A percentile compares a stretch with the other conserved stretches of the same genome.
These are phyloP conservation scores for Xanthoconium stramineum DNA, from an alignment of 768 basidiomycete genomes.

Conservation along the genomic window DNA sequence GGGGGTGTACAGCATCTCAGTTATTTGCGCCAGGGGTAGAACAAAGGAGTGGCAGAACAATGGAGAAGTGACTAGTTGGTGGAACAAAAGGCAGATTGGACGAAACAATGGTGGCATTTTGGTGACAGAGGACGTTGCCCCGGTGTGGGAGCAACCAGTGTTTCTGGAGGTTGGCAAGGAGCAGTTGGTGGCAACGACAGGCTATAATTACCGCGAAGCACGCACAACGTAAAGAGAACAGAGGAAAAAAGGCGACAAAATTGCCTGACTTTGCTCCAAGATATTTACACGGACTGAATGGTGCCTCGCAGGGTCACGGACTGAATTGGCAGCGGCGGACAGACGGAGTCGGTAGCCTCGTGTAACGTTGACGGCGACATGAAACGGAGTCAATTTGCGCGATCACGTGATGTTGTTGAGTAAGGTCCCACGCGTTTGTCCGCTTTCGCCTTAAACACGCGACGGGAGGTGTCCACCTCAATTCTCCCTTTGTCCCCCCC, in stretches of 20 bases:
- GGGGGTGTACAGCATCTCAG: too few species aligned
- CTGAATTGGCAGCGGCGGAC: background rate
- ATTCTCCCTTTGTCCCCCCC: slow-evolving; percentile 17
- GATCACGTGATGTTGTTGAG: slow-evolving; percentile 37
- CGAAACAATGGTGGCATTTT: background rate
- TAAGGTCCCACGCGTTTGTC: slow-evolving; percentile 28
- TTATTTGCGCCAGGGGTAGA: background rate
- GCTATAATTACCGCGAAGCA: background rate
- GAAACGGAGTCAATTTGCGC: slow-evolving; percentile 24
- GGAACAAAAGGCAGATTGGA: slow-evolving; percentile 9
- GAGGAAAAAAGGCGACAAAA: too few species aligned
- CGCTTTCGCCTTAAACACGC: slow-evolving; percentile 30
- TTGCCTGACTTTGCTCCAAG: background rate
- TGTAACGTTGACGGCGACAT: slow-evolving; percentile 30
- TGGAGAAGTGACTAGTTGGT: slow-evolving; percentile 13
- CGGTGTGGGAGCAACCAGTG: background rate
- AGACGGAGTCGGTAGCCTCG: slow-evolving; percentile 27
- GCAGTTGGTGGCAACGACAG: slow-evolving; percentile 3
- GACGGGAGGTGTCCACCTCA: slow-evolving; percentile 6
- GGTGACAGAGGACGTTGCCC: background rate
- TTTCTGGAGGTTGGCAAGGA: background rate
- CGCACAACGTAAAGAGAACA: background rate
- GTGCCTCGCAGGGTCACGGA: background rate
- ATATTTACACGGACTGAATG: too few species aligned
- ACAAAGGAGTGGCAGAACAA: slow-evolving; percentile 22